Percentiles rank a stretch among this genome's conserved stretches.
Conservation (phyloP, 1,284 basidiomycete species). For the Fomitopsis palustris region DNA sequence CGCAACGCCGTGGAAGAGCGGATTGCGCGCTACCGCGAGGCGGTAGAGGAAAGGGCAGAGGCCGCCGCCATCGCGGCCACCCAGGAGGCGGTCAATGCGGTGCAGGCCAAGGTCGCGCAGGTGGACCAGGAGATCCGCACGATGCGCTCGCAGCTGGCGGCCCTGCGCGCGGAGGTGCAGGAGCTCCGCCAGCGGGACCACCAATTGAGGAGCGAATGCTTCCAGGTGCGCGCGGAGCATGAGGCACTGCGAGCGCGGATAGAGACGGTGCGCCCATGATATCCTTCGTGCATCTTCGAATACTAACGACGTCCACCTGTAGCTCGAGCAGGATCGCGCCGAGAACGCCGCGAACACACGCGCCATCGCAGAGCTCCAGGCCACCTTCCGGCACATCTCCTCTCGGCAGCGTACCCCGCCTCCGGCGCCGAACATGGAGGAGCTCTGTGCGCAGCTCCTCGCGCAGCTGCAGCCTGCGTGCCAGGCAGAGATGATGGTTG, state of each 20-base stretch:
- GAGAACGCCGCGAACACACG: background rate
- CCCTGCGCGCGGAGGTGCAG: background rate
- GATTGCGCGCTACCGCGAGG: background rate
- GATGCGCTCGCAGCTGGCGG: background rate
- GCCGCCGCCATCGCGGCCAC: background rate
- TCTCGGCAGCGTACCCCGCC: constrained; percentile 10
- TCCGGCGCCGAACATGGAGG: constrained; percentile 10
- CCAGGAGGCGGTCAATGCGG: background rate
- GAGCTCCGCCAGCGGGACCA: background rate
- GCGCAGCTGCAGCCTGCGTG: constrained; percentile 6
- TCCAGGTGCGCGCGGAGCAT: background rate
- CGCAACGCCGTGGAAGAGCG: background rate
- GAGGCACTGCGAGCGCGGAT: background rate
- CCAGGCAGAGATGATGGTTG: constrained; percentile 1
- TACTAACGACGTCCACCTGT: no score
- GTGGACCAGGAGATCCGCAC: background rate
- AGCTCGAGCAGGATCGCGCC: background rate
- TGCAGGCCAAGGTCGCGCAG: background rate
- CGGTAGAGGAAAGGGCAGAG: background rate
- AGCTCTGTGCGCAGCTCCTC: constrained; percentile 8
- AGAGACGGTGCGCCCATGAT: background rate
- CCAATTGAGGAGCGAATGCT: background rate
- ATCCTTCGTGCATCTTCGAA: background rate
- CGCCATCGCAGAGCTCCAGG: background rate
- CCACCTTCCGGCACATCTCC: background rate